Percentiles rank a stretch among this genome's conserved stretches.
Evolutionary conservation across 176 grass and related monocot genomes (phyloP).

Genomic region (Lolium perenne): DNA sequence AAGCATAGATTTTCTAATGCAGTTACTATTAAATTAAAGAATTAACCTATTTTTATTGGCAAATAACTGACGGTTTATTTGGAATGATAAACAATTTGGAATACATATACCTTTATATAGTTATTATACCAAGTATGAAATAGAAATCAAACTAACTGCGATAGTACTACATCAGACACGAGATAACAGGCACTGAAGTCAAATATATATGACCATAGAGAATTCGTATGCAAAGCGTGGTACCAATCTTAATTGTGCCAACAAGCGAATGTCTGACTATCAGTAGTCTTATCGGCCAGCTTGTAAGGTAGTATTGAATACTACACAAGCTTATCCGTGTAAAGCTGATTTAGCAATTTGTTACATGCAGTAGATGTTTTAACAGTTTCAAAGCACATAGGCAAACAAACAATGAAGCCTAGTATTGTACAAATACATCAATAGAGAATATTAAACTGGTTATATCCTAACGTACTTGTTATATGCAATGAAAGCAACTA

Average conservation of each 20-base stretch:
- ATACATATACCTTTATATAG: neutral
- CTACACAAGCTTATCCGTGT: neutral
- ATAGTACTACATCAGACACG: no score
- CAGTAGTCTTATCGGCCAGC: neutral
- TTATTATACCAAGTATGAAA: neutral
- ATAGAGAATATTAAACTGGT: neutral
- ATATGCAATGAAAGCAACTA: neutral
- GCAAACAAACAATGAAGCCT: neutral
- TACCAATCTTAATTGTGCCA: no score
- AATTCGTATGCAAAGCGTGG: neutral
- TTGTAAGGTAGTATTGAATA: neutral
- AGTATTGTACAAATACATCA: conserved; percentile 6
- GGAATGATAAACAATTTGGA: neutral
- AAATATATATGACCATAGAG: neutral
- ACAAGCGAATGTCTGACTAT: neutral
- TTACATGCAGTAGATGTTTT: neutral
- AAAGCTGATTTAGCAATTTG: neutral
- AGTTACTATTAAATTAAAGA: neutral
- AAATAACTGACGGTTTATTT: neutral
- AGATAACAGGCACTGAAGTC: neutral
- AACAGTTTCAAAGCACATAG: neutral
- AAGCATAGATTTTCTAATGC: neutral
- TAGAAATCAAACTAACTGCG: neutral
- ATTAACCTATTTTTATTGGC: neutral
- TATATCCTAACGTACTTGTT: neutral